These are phyloP conservation scores for Chaetomium olivaceum DNA, from an alignment of 2,329 filamentous ascomycete species.

Conservation along the genomic window DNA sequence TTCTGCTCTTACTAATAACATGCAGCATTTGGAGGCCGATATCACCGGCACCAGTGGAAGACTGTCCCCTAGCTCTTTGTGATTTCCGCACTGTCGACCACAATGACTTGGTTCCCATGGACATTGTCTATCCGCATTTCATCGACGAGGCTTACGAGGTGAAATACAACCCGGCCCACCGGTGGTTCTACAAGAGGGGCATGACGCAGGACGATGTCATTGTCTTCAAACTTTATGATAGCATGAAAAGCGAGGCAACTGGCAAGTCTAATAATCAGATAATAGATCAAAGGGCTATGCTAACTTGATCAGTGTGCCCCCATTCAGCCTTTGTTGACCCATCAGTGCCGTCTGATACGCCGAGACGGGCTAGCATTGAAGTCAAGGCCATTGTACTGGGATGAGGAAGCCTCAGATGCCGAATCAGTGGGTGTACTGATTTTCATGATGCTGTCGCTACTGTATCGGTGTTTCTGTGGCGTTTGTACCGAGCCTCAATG, in stretches of 20 bases:
- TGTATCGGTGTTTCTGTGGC: background rate
- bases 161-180: slow-evolving; percentile 18
- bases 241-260: slow-evolving; percentile 7
- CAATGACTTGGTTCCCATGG: slow-evolving; percentile 7
- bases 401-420: background rate
- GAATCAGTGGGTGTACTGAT: background rate
- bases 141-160: slow-evolving; percentile 25
- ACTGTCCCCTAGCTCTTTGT: slow-evolving; percentile 19
- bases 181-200: slow-evolving; percentile 24
- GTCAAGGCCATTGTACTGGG: slow-evolving; percentile 20
- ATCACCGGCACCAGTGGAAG: slow-evolving; percentile 15
- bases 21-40: slow-evolving; percentile 23
- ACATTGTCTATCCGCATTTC: slow-evolving; percentile 23
- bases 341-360: background rate
- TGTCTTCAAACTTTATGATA: slow-evolving; percentile 26
- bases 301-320: slow-evolving; percentile 20
- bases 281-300: background rate
- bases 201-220: slow-evolving; percentile 21
- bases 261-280: background rate
- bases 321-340: slow-evolving; percentile 26
- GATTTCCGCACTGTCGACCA: slow-evolving; percentile 14
- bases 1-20: background rate
- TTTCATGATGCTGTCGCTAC: background rate
- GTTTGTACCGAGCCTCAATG: background rate
- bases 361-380: slow-evolving; percentile 23